A percentile compares a stretch with the other conserved stretches of the same genome.
Evolutionary conservation across 2,329 filamentous ascomycete genomes (phyloP).

Genomic region (Xylariaceae sp.): DNA sequence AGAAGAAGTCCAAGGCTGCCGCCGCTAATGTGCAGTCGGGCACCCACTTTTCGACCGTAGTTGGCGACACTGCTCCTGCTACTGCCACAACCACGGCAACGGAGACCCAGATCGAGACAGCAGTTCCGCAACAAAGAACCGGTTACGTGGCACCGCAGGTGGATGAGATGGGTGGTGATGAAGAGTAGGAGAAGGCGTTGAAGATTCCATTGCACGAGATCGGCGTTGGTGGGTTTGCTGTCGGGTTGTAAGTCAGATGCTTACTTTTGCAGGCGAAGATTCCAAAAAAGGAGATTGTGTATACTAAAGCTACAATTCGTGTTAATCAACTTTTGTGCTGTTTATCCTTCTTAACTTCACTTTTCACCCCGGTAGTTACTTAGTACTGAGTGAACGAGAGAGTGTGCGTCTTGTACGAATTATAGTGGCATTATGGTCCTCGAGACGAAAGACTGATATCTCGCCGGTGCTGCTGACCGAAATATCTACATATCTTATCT

Average conservation of each 20-base stretch:
- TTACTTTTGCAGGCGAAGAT: neutral
- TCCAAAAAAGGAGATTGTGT: neutral
- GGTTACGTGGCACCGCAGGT: constrained; percentile 49
- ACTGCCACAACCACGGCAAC: constrained; percentile 54
- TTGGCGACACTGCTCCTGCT: constrained; percentile 48
- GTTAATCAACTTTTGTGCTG: neutral
- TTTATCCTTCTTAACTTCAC: no score
- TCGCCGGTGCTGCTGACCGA: no score
- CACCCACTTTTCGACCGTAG: constrained; percentile 45
- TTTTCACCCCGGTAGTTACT: no score
- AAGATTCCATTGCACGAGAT: constrained; percentile 19
- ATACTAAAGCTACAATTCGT: constrained; percentile 6
- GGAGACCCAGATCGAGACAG: constrained; percentile 47
- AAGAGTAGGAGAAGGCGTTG: constrained; percentile 36
- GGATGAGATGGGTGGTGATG: constrained; percentile 44
- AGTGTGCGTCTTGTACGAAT: no score
- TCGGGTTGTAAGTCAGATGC: neutral
- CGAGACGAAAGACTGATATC: no score
- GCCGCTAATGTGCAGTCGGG: constrained; percentile 31
- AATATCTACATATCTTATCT: no score
- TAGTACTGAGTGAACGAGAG: no score
- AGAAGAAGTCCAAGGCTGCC: constrained; percentile 54
- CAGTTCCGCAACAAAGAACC: constrained; percentile 31
- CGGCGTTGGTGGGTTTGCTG: constrained; percentile 27
- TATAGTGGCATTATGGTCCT: no score